Base-by-base conservation (phyloP, 2,329 filamentous ascomycete genomes). In the Mariannaea sp. region DNA sequence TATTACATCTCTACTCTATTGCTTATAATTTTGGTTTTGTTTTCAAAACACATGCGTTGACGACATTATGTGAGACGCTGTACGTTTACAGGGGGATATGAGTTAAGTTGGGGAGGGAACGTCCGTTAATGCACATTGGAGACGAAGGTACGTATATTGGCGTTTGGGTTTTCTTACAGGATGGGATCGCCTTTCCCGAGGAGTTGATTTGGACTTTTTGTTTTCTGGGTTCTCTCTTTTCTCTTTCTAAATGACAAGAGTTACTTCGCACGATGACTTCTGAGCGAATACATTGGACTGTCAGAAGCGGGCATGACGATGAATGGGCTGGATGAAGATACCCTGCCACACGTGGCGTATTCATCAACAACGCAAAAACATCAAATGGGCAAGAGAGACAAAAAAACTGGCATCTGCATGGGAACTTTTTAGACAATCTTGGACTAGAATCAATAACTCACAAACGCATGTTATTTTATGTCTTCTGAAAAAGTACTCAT, bases 241-340 rank as follows among this genome's bases (percentile, higher is more conserved):
- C 19, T 45, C 17, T 33, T 35, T 32, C 22, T 40, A 14, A 19
- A 36, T 49, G 27, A 32, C 33, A 39, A 39, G 19, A 30, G 40
- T 35, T 44, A 9, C n/a, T n/a, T 44, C 40, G 13, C 39, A 40
- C 39, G 20, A 35, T 20, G 10, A 29, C 17, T 26, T 26, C 13
- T 35, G 19, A 14, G 32, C 8, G 17, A n/a, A 30, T 49, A 22
- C 22, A 12, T 22, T 38, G 7, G 33, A 24, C 27, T 32, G 8
- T 24, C 38, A 12, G 17, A 45, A 32, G 49, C 45, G 30, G 10
- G 29, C 33, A 57, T 32, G 22, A 24, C 22, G 22, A 59, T 51
- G 46, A n/a, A 46, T 27, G 19, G 30, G 26, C 35, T 41, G 48
- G 42, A 62, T 56, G 44, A 62, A 45, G 59, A 64, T 64, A 57